Conservation (phyloP, 148 eudicot genomes). For the Nyssa sinensis region DNA sequence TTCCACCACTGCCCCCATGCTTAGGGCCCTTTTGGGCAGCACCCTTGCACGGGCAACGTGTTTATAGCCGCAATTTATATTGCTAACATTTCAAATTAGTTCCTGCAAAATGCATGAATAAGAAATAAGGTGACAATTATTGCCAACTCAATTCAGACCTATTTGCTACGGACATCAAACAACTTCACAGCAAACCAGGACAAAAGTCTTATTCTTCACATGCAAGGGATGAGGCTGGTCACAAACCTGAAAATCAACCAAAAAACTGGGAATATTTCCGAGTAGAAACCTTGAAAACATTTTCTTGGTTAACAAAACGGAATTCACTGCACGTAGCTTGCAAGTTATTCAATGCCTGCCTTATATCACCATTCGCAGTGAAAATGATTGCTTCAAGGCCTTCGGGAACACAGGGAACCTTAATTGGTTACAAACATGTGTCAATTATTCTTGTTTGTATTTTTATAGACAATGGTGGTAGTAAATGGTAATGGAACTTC, state of each 20-base stretch:
- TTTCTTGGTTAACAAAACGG: conserved; percentile 95
- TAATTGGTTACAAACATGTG: conserved; percentile 22
- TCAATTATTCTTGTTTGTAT: not conserved
- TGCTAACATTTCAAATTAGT: no score
- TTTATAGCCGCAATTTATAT: no score
- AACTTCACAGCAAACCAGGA: no score
- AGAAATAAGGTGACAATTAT: no score
- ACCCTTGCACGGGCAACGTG: no score
- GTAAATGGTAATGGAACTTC: not conserved
- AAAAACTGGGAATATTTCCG: not conserved
- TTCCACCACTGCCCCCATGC: no score
- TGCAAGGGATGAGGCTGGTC: conserved; percentile 99
- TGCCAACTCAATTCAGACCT: no score
- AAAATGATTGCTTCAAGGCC: conserved; percentile 98
- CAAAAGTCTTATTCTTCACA: no score
- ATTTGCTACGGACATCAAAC: no score
- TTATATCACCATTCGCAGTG: conserved; percentile 99
- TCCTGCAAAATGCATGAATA: no score
- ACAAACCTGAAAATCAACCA: conserved; percentile 61
- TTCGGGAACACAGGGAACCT: conserved; percentile 87
- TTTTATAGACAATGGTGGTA: not conserved
- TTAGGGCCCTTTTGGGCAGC: no score
- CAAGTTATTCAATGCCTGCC: conserved; percentile 93
- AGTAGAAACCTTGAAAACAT: conserved; percentile 80
- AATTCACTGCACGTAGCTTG: conserved; percentile 95